Base-by-base conservation (phyloP, 306 rosid genomes). In the Argentina anserina region DNA sequence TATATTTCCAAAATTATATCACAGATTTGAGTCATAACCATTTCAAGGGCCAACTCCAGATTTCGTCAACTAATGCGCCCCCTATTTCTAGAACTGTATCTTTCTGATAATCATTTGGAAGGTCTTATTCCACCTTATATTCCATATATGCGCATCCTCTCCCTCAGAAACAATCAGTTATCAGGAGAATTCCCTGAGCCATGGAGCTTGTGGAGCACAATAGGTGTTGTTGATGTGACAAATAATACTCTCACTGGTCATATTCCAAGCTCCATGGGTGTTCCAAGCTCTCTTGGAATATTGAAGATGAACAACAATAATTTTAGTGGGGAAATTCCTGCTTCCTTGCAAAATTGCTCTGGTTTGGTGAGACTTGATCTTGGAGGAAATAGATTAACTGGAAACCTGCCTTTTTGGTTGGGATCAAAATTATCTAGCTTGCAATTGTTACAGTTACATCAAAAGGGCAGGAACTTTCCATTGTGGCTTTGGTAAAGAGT, bases 231-330 rank as follows among this genome's bases (percentile, higher is more conserved):
- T 2, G 43, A 61, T 61, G 40, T 61, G 25, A 12, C 67, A 13
- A 31, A 61, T 25, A 49, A 49, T 8, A 49, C 8, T 49, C 25
- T 49, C 25, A 20, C 25, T 49, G 11, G 56, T 49, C 23, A 49
- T 7, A 49, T 49, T 49, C 56, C 56, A 49, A 49, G 26, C 12
- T 49, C 26, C 29, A 63, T 63, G 25, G 43, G 46, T 34, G 25
- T 20, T 25, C 26, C 43, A 34, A 63, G 68, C 40, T 63, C 68
- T 34, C 43, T 63, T 20, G 17, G 2, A 23, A 25, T 23, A 25
- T 55, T 55, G 61, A 55, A 55, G 61, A 55, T 55, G 61, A 25
- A 55, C 61, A 25, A 55, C 29, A 55, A 37, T 23, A 63, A 63
- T 23, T 63, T 63, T 34, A 25, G 3, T 0, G 47, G 68, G 2